Conservation (phyloP, 1,284 basidiomycete species). For the Ceratobasidium sp. region DNA sequence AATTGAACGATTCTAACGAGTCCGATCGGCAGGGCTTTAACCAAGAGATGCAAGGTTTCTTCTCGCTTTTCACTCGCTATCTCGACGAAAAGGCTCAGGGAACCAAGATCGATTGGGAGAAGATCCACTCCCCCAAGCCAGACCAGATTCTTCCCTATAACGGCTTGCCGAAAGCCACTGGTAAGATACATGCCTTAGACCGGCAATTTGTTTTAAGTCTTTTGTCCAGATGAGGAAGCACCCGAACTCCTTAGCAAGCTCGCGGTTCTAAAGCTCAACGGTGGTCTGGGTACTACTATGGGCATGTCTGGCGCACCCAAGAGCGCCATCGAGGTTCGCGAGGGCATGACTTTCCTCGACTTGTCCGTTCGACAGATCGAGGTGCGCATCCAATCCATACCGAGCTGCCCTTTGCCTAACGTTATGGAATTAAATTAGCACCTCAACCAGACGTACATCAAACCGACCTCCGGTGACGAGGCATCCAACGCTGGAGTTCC, state of each 20-base stretch:
- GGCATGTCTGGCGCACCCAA: slow-evolving; percentile 81
- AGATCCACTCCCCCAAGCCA: slow-evolving; percentile 91
- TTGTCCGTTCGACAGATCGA: slow-evolving; percentile 97
- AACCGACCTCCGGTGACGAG: too few relatives aligned
- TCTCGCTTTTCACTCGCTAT: slow-evolving; percentile 98
- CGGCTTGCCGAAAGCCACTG: slow-evolving; percentile 61
- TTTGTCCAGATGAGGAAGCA: slow-evolving; percentile 55
- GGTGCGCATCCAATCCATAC: slow-evolving; percentile 48
- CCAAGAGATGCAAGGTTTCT: slow-evolving; percentile 98
- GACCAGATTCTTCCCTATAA: slow-evolving; percentile 94
- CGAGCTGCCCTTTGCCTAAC: too few relatives aligned
- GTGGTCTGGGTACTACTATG: slow-evolving; percentile 98
- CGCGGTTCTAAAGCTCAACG: slow-evolving; percentile 99
- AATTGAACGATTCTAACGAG: neutral
- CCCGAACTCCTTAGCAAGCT: slow-evolving; percentile 83
- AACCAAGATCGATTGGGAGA: slow-evolving; percentile 98
- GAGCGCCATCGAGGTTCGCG: slow-evolving; percentile 89
- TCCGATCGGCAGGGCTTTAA: slow-evolving; percentile 78
- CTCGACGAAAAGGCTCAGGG: slow-evolving; percentile 94
- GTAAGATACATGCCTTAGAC: neutral
- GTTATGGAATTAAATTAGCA: too few relatives aligned
- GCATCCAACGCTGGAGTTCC: too few relatives aligned
- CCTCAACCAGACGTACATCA: slow-evolving; percentile 64
- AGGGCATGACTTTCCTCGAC: slow-evolving; percentile 99
- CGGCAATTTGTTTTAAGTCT: neutral